Percentiles rank a stretch among this genome's conserved stretches.
These are phyloP conservation scores for Tubosaeta brunneosetosa DNA, from an alignment of 768 basidiomycete genomes.

Conservation along the genomic window DNA sequence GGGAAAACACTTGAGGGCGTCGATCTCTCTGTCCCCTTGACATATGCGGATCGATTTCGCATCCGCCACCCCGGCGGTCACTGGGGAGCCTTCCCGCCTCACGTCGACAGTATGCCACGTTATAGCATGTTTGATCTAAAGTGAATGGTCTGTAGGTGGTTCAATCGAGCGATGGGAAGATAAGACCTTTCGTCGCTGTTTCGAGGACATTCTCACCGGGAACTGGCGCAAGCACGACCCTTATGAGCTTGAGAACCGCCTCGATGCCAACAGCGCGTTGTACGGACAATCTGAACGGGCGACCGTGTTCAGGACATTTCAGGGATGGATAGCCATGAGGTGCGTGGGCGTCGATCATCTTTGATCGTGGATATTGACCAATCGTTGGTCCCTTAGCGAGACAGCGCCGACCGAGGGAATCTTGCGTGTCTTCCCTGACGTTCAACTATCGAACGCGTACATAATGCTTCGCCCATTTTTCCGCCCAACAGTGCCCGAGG, in stretches of 20 bases:
- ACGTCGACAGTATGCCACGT: conserved; percentile 42
- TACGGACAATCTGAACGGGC: conserved; percentile 55
- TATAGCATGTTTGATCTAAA: not conserved
- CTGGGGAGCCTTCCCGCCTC: conserved; percentile 54
- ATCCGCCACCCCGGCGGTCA: conserved; percentile 60
- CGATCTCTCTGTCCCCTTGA: conserved; percentile 56
- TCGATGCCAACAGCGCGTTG: conserved; percentile 58
- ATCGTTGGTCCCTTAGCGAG: conserved; percentile 35
- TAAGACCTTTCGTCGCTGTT: conserved; percentile 51
- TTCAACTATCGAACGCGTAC: conserved; percentile 65
- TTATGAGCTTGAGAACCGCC: conserved; percentile 54
- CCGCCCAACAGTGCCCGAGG: conserved; percentile 39
- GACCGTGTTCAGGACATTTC: conserved; percentile 59
- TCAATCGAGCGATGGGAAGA: conserved; percentile 76
- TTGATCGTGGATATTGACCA: not conserved
- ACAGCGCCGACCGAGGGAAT: conserved; percentile 69
- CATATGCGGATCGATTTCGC: conserved; percentile 70
- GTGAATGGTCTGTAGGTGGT: conserved; percentile 44
- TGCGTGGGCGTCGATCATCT: conserved; percentile 22
- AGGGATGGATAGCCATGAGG: conserved; percentile 76
- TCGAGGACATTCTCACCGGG: conserved; percentile 55
- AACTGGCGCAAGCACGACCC: conserved; percentile 65
- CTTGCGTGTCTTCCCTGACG: conserved; percentile 62
- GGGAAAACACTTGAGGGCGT: conserved; percentile 44
- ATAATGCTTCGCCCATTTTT: conserved; percentile 77